Base-by-base conservation (phyloP, 305 asterid species). In the Solanum hybrid region DNA sequence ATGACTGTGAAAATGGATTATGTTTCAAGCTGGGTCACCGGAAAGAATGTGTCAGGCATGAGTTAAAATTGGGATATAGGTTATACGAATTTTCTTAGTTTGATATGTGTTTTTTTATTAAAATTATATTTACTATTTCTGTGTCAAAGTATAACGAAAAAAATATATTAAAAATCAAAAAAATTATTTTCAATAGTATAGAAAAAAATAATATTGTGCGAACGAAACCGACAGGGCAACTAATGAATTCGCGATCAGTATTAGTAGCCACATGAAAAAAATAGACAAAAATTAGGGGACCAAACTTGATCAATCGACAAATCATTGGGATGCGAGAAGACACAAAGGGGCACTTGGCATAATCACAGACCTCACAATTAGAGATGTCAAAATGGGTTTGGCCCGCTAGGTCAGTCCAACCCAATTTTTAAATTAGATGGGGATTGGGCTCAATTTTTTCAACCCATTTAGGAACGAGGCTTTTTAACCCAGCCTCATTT, bases 171-270 rank as follows among this genome's bases (percentile, higher is more conserved):
- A 60, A 60, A 22, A 6, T 51, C 4, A 16, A 51, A 51, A 51
- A 51, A 6, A 0, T 1, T 16, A 51, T 51, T 51, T 60, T 60
- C 26, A 4, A 60, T 60, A 60, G 2, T 20, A 60, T 1, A 60
- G 10, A 56, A 34, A 77, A 77, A 76, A 32, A 9, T 4, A 5
- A 22, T 56, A 46, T 16, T 7, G 7, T 5, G 10, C 84, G 6
- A 34, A 34, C 46, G 46, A 22, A 35, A 82, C 73, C 87, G 87
- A 84, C 87, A 46, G 36, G 72, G 29, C 40, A 84, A 51, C 20
- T 46, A 51, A 5, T 29, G 87, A 82, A 46, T 29, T n/a, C 29
- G 2, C 71, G 26, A 60, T 60, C 71, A 20, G 29, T 81, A 42
- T 26, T 16, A 17, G 73, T 17, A 36, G 56, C 85, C 87, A 84